Evolutionary conservation across 257 asterid species (phyloP), one percentile per base, ranked within the genome.

Genomic region (Gentiana straminea): DNA sequence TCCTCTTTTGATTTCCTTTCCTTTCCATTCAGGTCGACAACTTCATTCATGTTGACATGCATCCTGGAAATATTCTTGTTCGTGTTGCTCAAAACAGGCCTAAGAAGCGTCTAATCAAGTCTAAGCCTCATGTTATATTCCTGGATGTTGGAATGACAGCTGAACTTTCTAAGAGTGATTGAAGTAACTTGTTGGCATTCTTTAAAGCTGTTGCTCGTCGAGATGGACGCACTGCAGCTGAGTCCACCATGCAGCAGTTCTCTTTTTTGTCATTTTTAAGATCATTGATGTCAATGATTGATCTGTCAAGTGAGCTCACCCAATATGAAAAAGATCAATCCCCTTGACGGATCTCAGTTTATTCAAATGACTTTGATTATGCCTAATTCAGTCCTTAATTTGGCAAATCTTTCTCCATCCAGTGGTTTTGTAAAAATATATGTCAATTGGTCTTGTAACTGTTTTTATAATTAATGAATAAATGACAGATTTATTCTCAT

Each of bases 61-160:
- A 70, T 67, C 80, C 76, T 56, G 80, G 80, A 49, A 74, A 70
- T 59, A 74, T 74, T 41, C 80, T 74, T 63, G 80, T 74, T 51
- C 68, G 80, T 35, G 76, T 66, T 51, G 63, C 66, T 51, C 68
- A 55, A 54, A 70, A 61, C 64, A 74, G 70, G 69, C 59, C 66
- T n/a, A 56, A 65, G 57, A 74, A 58, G 59, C 70, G 53, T 9
- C 65, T 74, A 58, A 70, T 74, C 68, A 74, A 74, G 70, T 59
- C 76, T 50, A 70, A 74, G 66, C 80, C 80, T 59, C 80, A 74
- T 67, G 69, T 74, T 58, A 58, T 74, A 55, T 74, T 74, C 71
- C 64, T 70, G 56, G 80, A 75, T 67, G 80, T 75, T 37, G 80
- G 80, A 65, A 75, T 75, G 77, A 70, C 80, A 11, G 80, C 80